A percentile compares a stretch with the other conserved stretches of the same genome.
Conservation (phyloP, 371 early-diverging fungal species). For the Lichtheimia corymbifera region DNA sequence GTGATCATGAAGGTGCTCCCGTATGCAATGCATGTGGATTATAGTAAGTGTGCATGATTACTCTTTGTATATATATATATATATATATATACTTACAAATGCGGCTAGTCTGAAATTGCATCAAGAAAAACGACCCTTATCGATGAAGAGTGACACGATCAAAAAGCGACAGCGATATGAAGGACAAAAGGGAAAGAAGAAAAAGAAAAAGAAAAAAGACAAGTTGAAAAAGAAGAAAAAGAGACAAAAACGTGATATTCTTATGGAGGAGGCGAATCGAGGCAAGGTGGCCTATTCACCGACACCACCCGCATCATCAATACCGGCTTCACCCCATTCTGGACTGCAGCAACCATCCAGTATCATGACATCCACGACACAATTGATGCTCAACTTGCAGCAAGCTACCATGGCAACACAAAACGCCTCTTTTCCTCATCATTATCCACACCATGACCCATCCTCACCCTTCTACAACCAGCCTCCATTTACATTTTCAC, state of each 20-base stretch:
- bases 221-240: constrained; percentile 17
- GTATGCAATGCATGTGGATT: constrained; percentile 98
- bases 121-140: constrained; percentile 75
- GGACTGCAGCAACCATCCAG: background rate
- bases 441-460: constrained; percentile 2
- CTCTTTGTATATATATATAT: constrained; percentile 18
- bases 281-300: constrained; percentile 11
- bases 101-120: constrained; percentile 72
- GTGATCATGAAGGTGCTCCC: constrained; percentile 77
- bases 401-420: constrained; percentile 2
- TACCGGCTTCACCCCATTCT: constrained; percentile 2
- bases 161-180: constrained; percentile 80
- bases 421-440: background rate
- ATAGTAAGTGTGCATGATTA: constrained; percentile 62
- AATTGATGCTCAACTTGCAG: constrained; percentile 13
- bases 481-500: constrained; percentile 7
- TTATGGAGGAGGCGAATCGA: constrained; percentile 1
- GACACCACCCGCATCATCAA: constrained; percentile 8
- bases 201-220: constrained; percentile 16
- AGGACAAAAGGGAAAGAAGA: constrained; percentile 29
- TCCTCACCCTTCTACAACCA: background rate
- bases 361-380: constrained; percentile 13
- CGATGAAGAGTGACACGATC: constrained; percentile 82
- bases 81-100: background rate
- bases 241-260: constrained; percentile 1